Evolutionary conservation across 2,329 filamentous ascomycete genomes (phyloP), one percentile per base, ranked within the genome.

Genomic region (Tolypocladium amazonense): DNA sequence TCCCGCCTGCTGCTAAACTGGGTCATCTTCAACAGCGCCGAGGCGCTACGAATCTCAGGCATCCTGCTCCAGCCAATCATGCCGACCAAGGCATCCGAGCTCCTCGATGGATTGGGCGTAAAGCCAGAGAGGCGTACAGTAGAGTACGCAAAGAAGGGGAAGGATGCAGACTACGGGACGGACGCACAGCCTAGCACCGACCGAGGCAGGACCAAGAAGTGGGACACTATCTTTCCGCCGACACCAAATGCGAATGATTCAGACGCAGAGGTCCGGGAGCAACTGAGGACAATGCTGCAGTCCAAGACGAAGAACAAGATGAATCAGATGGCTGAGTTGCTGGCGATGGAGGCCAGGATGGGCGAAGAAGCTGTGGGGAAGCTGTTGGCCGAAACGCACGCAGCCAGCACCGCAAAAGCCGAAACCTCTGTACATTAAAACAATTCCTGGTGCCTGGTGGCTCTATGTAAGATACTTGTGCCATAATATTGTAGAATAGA

Each of bases 21-120:
- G 65, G 80, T 82, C 43, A 79, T 99, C 35, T 97, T 84, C 71
- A 79, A 88, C 52, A 79, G 81, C 52, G 83, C 87, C 11, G 94
- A 99, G 74, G 83, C 88, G 5, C 71, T 97, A 55, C 88, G 94
- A 43, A 84, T 97, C 30, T 78, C 81, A 0, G 90, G 87, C 18
- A 96, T 99, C 65, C 77, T 97, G 55, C 77, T 99, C 53, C 92
- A 96, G 72, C 92, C 94, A 1, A 90, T 92, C 69, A 96, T 99
- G 82, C 94, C 94, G 0, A 79, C 77, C 47, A 96, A 95, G 72
- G 83, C 90, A 55, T 74, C 75, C 14, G 76, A 84, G 64, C 73
- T 97, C 38, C 81, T 99, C 0, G 88, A 96, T 70, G 82, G 88
- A 67, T 77, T 99, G 11, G 88, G 89, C 1, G 92, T 99, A 5